Conservation (phyloP, 495 filamentous ascomycete genomes). For the Evansstolkia leycettana region DNA sequence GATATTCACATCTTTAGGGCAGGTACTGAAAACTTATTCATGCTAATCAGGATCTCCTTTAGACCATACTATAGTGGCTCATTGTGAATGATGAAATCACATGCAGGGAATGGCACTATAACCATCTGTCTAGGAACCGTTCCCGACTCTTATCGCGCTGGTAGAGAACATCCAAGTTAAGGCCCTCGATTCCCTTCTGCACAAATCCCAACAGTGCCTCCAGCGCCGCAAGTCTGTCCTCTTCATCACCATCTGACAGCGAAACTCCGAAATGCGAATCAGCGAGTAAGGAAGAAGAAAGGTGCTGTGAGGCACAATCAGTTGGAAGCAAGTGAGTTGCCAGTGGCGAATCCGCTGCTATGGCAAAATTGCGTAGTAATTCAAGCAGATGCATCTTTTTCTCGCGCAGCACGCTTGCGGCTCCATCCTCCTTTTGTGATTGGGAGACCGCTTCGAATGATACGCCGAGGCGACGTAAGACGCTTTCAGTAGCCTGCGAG, state of each 20-base stretch:
- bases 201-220: conserved; percentile 18
- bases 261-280: conserved; percentile 20
- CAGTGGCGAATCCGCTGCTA: conserved; percentile 22
- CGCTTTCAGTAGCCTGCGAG: conserved; percentile 19
- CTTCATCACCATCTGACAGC: conserved; percentile 14
- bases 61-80: too few species aligned
- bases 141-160: conserved; percentile 21
- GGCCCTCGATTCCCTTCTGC: conserved; percentile 20
- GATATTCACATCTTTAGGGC: too few species aligned
- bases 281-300: conserved; percentile 19
- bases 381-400: conserved; percentile 20
- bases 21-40: too few species aligned
- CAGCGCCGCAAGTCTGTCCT: conserved; percentile 15
- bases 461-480: conserved; percentile 27
- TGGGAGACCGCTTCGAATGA: conserved; percentile 19
- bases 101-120: not conserved
- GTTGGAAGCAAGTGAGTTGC: conserved; percentile 13
- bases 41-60: too few species aligned
- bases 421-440: conserved; percentile 10
- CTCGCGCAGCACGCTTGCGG: conserved; percentile 13
- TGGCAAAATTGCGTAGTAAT: conserved; percentile 11
- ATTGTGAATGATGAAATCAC: not conserved
- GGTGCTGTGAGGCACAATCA: conserved; percentile 21
- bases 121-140: conserved; percentile 22
- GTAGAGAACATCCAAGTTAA: conserved; percentile 24